Evolutionary conservation across 78 protist genomes (phyloP), one percentile per base, ranked within the genome.

Genomic region (Dictyostelium purpureum): DNA sequence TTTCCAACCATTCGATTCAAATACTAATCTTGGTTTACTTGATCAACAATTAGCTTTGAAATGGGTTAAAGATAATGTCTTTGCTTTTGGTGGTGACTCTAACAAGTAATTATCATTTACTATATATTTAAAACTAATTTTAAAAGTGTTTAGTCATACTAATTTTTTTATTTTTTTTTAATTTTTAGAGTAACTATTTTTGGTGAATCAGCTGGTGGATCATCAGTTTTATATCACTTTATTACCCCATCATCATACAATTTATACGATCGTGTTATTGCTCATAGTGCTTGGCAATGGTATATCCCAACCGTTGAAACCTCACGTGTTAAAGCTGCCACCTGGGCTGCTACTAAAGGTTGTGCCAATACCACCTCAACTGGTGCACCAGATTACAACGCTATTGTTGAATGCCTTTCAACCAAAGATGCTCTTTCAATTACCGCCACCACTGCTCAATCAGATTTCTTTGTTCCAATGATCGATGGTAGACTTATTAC

Each of bases 201-300:
- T 57, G 96, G 97, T 61, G 96, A 96, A 40, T 71, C 90, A 1
- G 97, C 97, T 21, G 97, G 97, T 43, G 96, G 94, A 19, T 56
- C 87, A 0, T 57, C 89, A 2, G 97, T 95, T 28, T 33, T 63
- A 14, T 38, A 74, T 33, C 97, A 93, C 42, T 43, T 92, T 40
- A 45, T 63, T 35, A 38, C 28, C 21, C 88, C 77, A 43, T 16
- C 65, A 0, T 83, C 94, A 6, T 70, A n/a, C 77, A 24, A 24
- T 19, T 37, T 59, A 31, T 95, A 88, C 21, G 43, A 87, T 35
- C 28, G 63, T 35, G 96, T 94, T 2, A 87, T 95, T 38, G 33
- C 77, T 38, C 77, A 89, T 31, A 47, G 69, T 6, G 74, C 92
- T 19, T 85, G 92, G 92, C 92, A 85, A 73, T 85, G 67, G 65